Percentiles rank a stretch among this genome's conserved stretches.
Conservation (phyloP, 1,139 yeast species). For the Blastobotrys elegans region DNA sequence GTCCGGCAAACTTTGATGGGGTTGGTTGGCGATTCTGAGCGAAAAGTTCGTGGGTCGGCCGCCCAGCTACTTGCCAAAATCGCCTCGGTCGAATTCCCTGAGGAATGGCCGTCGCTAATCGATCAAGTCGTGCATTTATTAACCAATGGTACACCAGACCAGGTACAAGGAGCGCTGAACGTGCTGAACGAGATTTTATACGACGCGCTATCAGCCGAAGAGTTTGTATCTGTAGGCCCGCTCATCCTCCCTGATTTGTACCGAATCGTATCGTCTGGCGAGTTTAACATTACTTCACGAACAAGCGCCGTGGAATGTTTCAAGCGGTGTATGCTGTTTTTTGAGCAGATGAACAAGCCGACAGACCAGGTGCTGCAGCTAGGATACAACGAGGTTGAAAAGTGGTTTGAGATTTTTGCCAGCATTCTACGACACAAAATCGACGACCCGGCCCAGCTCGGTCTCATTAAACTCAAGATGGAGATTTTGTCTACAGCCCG, state of each 20-base stretch:
- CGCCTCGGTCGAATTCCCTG: conserved; percentile 89
- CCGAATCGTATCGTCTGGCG: conserved; percentile 17
- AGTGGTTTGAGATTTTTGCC: conserved; percentile 29
- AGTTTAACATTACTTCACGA: conserved; percentile 16
- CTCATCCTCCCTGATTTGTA: conserved; percentile 24
- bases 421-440: conserved; percentile 18
- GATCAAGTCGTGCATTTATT: conserved; percentile 40
- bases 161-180: conserved; percentile 57
- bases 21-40: conserved; percentile 47
- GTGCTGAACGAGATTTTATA: conserved; percentile 77
- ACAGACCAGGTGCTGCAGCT: conserved; percentile 23
- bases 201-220: conserved; percentile 80
- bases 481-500: conserved; percentile 11
- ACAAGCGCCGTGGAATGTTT: conserved; percentile 32
- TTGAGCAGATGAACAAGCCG: conserved; percentile 17
- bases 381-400: conserved; percentile 25
- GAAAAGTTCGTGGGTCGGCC: conserved; percentile 63
- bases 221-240: conserved; percentile 68
- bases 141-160: not conserved
- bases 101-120: conserved; percentile 84
- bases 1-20: conserved; percentile 49
- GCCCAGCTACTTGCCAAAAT: conserved; percentile 78
- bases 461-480: conserved; percentile 11
- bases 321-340: conserved; percentile 31
- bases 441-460: conserved; percentile 13